Conservation (phyloP, 306 rosid genomes). For the Vigna trinervia region DNA sequence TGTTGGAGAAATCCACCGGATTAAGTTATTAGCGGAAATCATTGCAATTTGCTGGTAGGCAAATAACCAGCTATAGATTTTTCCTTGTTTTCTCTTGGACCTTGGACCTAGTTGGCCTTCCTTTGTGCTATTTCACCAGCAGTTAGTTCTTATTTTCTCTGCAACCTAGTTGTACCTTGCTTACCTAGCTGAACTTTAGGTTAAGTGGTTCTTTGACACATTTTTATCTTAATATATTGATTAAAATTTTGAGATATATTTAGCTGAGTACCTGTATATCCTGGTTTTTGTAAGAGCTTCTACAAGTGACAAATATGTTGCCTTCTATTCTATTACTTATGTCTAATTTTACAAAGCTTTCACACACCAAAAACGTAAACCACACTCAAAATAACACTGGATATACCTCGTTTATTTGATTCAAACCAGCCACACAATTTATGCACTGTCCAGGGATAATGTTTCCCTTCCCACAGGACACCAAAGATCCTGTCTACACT, state of each 20-base stretch:
- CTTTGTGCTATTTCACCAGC: slow-evolving; percentile 7
- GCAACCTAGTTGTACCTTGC: neutral
- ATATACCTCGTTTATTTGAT: no score
- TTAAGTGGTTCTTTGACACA: no score
- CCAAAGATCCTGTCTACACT: no score
- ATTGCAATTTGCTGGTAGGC: neutral
- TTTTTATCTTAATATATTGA: no score
- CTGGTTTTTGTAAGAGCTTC: slow-evolving; percentile 25
- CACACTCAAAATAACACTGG: no score
- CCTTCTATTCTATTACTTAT: slow-evolving; percentile 33
- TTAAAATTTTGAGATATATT: no score
- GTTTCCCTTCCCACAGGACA: no score
- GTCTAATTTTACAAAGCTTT: slow-evolving; percentile 51
- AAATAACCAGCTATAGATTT: slow-evolving; percentile 18
- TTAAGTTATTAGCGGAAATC: slow-evolving; percentile 29
- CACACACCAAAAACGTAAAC: no score
- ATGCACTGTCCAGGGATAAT: no score
- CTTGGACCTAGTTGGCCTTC: neutral
- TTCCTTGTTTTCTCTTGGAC: neutral
- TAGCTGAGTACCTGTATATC: neutral
- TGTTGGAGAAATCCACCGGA: slow-evolving; percentile 21
- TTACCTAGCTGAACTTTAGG: no score
- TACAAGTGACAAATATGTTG: slow-evolving; percentile 24
- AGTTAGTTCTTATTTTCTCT: slow-evolving; percentile 8
- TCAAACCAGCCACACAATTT: no score